Evolutionary conservation across 139 green algal genomes (phyloP), one percentile per base, ranked within the genome.

Genomic region (Trebouxia sp.): DNA sequence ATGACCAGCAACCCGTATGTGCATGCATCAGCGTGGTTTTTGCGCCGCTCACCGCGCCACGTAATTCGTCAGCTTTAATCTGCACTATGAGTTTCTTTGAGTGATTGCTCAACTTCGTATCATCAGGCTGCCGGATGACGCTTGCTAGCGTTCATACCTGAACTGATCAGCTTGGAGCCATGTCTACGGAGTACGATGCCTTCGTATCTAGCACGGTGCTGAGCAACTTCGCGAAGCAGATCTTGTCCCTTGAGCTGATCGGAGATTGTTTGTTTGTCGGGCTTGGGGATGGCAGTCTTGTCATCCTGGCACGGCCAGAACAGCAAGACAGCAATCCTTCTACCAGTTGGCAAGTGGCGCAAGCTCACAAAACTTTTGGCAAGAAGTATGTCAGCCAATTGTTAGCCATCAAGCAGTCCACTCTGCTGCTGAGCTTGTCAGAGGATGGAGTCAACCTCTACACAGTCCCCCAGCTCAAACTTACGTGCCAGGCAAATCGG

Each of bases 281-380:
- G 1, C 41, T 89, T n/a, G 78, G 39, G 5, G 86, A 89, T 65
- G 86, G 86, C 72, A 83, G 80, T 51, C 76, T 89, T 26, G 65
- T 89, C 42, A 75, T 88, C 32, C 77, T 89, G 38, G 37, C 5
- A 39, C 26, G 5, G 43, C n/a, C 39, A 43, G 15, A 70, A 20
- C 37, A 17, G 15, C 15, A 55, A 50, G 53, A 24, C 35, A 26
- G 20, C 51, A 77, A 24, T n/a, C n/a, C n/a, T n/a, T n/a, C n/a
- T 24, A 72, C 32, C 62, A 72, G 62, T 3, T 88, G 83, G 86
- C 81, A 85, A 35, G 82, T 86, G 14, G 65, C 30, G 1, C 38
- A 79, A 38, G 75, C 75, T n/a, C 39, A 79, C 11, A 81, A 69
- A 26, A 48, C 37, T 26, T 82, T 81, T 75, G 65, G 75, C n/a